phyloP scores from a whole-genome alignment of 257 asterid genomes.

The Cruciata laevipes region DNA sequence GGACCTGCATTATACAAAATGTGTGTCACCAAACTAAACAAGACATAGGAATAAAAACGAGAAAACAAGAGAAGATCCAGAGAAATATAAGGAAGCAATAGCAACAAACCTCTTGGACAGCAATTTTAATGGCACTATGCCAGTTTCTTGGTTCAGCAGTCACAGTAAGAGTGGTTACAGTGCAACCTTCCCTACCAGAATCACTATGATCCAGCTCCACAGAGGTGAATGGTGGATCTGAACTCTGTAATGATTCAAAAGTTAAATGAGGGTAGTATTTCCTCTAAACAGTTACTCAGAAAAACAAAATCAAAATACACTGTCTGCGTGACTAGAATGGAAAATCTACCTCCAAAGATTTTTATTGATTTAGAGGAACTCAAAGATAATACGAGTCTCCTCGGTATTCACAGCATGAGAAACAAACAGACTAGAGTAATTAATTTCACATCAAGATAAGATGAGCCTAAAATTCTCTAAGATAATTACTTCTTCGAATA shows the following conservation, averaged over 20 bases:
- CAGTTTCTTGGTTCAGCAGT: slow-evolving; percentile 96
- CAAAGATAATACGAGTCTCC: not conserved
- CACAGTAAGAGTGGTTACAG: slow-evolving; percentile 93
- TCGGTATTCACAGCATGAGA: not conserved
- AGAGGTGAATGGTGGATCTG: slow-evolving; percentile 97
- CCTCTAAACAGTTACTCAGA: not conserved
- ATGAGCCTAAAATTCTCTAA: not conserved
- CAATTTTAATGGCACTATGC: slow-evolving; percentile 88
- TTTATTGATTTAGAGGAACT: not conserved
- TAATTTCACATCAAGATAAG: not conserved
- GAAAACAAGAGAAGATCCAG: slow-evolving; percentile 4
- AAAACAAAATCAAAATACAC: not conserved
- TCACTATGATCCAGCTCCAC: slow-evolving; percentile 99
- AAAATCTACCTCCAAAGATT: not conserved
- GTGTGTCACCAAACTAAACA: not conserved
- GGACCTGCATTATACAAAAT: slow-evolving; percentile 44
- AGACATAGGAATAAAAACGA: not conserved
- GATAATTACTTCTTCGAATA: not conserved
- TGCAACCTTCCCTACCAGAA: slow-evolving; percentile 99
- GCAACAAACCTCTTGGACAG: slow-evolving; percentile 92
- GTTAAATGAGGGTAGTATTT: slow-evolving; percentile 21
- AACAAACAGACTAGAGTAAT: not conserved
- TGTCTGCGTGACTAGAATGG: not conserved
- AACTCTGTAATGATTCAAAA: slow-evolving; percentile 56
- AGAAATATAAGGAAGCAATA: slow-evolving; percentile 6